Base-by-base conservation (phyloP, 2,329 filamentous ascomycete genomes). In the Chaetothyriales sp. region DNA sequence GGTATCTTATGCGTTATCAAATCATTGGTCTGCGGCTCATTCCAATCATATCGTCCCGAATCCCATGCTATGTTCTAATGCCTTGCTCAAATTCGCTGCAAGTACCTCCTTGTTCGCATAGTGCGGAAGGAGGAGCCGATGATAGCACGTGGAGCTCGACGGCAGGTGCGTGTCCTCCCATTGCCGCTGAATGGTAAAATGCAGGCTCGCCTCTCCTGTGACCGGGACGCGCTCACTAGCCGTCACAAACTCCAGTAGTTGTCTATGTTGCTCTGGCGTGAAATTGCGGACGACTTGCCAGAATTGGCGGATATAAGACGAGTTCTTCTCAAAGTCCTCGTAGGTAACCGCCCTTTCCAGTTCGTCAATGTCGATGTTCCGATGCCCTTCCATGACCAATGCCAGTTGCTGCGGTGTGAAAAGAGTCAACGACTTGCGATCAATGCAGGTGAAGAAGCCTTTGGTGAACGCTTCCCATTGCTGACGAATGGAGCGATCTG, bases 141-240 rank as follows among this genome's bases (percentile, higher is more conserved):
- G 88, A 69, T 95, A 97, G 67, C 92, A 98, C 0, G 92, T 98
- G 62, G 89, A 84, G 55, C 87, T 90, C 4, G 85, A 94, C 2
- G 92, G 92, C 60, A 98, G 65, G 59, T 71, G 65, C 66, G 70
- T 67, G 59, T 76, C 75, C 55, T 77, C 44, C 44, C 22, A 20
- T 28, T 46, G 19, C 4, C 44, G 44, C 44, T 46, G 19, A 28
- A 46, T 46, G 8, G 44, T 46, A 28, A 20, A 20, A 19, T 46
- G 19, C 8, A 46, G 8, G n/a, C 44, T 28, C 9, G 44, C 44
- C 18, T 46, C 44, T 46, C 92, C 92, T 18, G 86, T 89, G 0
- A 95, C 86, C 0, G 92, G 92, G 1, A 97, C 79, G 1, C 92
- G 78, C 63, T 95, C 89, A 61, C 83, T 90, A 0, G 90, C 90